phyloP scores from a whole-genome alignment of 352 stramenopile genomes.

The Phytopythium oedochilum region DNA sequence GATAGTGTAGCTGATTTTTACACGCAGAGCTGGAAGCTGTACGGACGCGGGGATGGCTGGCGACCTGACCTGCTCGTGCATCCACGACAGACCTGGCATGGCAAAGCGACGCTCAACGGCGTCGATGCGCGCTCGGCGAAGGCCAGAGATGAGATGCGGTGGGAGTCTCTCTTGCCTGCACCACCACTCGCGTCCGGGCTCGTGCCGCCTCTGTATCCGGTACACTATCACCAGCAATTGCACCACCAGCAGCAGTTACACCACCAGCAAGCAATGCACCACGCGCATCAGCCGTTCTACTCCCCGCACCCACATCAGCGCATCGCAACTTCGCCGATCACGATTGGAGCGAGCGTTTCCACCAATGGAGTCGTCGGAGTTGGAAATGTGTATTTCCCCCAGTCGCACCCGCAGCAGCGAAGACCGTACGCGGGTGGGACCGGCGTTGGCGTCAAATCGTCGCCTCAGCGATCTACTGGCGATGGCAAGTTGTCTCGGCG shows the following conservation, averaged over 20 bases:
- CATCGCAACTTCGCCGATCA: constrained; percentile 5
- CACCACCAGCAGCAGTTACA: constrained; percentile 31
- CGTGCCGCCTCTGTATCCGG: constrained; percentile 10
- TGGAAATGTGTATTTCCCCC: background rate
- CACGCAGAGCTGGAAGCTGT: constrained; percentile 49
- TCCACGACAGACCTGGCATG: constrained; percentile 68
- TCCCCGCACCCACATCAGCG: constrained; percentile 10
- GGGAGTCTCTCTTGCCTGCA: constrained; percentile 29
- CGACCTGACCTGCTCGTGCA: constrained; percentile 76
- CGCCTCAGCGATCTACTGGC: background rate
- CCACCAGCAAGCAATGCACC: constrained; percentile 23
- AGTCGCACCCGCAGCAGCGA: constrained; percentile 1
- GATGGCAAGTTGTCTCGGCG: constrained; percentile 8
- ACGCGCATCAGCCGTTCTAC: constrained; percentile 35
- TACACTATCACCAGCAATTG: constrained; percentile 19
- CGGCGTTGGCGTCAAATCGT: constrained; percentile 4
- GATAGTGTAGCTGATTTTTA: constrained; percentile 33
- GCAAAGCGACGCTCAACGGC: constrained; percentile 6
- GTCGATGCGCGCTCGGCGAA: constrained; percentile 18
- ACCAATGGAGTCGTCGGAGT: background rate
- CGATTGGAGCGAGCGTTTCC: background rate
- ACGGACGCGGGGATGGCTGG: constrained; percentile 71
- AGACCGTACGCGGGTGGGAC: background rate
- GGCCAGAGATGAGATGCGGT: constrained; percentile 19
- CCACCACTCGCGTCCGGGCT: background rate